phyloP scores from a whole-genome alignment of 2,329 filamentous ascomycete species.

The Fusarium transvaalense region DNA sequence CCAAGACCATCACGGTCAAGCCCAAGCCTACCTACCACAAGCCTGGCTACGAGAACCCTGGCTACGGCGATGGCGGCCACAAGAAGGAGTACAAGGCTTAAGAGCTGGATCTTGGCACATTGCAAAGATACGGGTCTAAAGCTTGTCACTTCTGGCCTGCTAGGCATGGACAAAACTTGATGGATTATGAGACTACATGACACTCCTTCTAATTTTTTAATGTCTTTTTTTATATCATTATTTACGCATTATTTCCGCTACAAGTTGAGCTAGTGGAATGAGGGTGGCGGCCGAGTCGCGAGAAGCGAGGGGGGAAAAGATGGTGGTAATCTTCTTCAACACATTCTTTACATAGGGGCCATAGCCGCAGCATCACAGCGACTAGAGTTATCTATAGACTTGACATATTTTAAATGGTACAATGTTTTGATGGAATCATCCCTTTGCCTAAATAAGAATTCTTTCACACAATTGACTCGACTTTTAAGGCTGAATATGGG shows the following conservation, averaged over 20 bases:
- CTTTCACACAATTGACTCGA: accelerated
- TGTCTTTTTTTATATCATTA: conserved; percentile 4
- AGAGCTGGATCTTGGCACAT: neutral
- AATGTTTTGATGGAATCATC: neutral
- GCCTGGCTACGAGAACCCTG: conserved; percentile 4
- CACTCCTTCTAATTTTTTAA: conserved; percentile 27
- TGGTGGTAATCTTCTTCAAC: conserved; percentile 28
- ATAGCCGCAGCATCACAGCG: conserved; percentile 22
- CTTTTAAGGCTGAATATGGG: neutral
- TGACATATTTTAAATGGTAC: conserved; percentile 5
- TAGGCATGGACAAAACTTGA: neutral
- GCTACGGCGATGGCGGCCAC: conserved; percentile 4
- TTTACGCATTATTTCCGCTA: neutral
- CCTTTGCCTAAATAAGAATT: accelerated
- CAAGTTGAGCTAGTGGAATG: neutral
- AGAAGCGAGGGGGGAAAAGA: neutral
- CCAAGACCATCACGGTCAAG: conserved; percentile 6
- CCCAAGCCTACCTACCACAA: conserved; percentile 18
- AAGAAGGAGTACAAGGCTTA: conserved; percentile 27
- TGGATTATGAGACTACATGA: conserved; percentile 8
- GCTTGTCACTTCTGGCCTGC: neutral
- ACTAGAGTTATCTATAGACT: conserved; percentile 29
- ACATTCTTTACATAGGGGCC: conserved; percentile 38
- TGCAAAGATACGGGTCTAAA: neutral
- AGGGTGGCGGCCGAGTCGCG: neutral